Evolutionary conservation across 352 stramenopile genomes (phyloP).

Genomic region (Globisporangium radiosum): DNA sequence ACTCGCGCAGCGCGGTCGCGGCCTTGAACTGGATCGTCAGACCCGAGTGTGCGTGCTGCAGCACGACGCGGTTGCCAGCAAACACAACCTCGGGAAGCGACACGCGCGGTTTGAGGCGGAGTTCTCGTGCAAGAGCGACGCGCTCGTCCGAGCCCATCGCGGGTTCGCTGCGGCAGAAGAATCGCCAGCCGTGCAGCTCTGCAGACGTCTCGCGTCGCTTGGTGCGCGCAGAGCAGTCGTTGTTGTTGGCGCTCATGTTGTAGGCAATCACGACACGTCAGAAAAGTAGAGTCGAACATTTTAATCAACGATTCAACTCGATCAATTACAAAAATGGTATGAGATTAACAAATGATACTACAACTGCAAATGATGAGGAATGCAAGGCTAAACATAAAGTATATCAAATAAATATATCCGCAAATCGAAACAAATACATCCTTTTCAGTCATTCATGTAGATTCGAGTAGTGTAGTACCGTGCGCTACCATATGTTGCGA

Average conservation of each 20-base stretch:
- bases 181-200: slow-evolving; percentile 38
- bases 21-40: slow-evolving; percentile 38
- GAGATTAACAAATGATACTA: too few species aligned
- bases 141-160: slow-evolving; percentile 41
- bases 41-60: slow-evolving; percentile 21
- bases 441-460: too few species aligned
- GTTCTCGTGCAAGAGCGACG: slow-evolving; percentile 18
- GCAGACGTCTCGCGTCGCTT: slow-evolving; percentile 11
- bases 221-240: background rate
- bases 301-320: too few species aligned
- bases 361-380: too few species aligned
- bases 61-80: slow-evolving; percentile 23
- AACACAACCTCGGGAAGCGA: slow-evolving; percentile 60
- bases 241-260: background rate
- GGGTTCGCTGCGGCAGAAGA: slow-evolving; percentile 22
- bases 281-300: too few species aligned
- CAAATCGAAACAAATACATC: too few species aligned
- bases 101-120: slow-evolving; percentile 24
- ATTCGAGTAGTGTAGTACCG: too few species aligned
- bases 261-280: background rate
- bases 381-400: too few species aligned
- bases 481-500: too few species aligned
- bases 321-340: too few species aligned
- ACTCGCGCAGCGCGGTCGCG: slow-evolving; percentile 31
- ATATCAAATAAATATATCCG: too few species aligned